Evolutionary conservation across 768 basidiomycete species (phyloP), one percentile per base, ranked within the genome.

Genomic region (Mycena floridula): DNA sequence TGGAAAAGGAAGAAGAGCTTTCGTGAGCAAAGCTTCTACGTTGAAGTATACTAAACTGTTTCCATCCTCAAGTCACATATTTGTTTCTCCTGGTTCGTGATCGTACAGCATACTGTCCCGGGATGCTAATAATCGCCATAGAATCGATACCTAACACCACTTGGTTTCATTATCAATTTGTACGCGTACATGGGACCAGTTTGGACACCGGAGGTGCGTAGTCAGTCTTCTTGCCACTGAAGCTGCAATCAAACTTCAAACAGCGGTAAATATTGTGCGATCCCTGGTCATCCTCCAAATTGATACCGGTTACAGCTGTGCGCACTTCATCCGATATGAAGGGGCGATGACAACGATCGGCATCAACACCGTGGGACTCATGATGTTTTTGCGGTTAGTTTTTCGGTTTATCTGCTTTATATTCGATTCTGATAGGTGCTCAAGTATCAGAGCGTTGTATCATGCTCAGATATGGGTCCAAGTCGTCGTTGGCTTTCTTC

Each of bases 81-180:
- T 35, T 35, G 7, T 35, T 35, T 35, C 32, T 35, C 7, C 32
- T 35, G 15, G 32, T 35, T 13, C 13, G 32, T 35, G 13, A 35
- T 13, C 13, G 32, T 35, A 35, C 32, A 7, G 15, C 3, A 7
- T 35, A 35, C 32, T 35, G 13, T 15, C 7, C 3, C 7, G 32
- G 13, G 32, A 7, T 30, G 28, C n/a, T 35, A 13, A n/a, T n/a
- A n/a, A n/a, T n/a, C n/a, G n/a, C n/a, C n/a, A n/a, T n/a, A 74
- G 73, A 73, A 73, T 47, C 63, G 73, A 38, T 75, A 74, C 50
- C 54, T 73, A 18, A 69, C 67, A 2, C 70, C 71, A 0, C 48
- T 73, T 5, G 70, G 68, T 2, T 75, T 75, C 46, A 59, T 70
- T 22, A 47, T 73, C 15, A 69, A 72, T 43, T 42, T 70, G 0